Evolutionary conservation across 306 rosid species (phyloP), one percentile per base, ranked within the genome.

Genomic region (Sesbania bispinosa): DNA sequence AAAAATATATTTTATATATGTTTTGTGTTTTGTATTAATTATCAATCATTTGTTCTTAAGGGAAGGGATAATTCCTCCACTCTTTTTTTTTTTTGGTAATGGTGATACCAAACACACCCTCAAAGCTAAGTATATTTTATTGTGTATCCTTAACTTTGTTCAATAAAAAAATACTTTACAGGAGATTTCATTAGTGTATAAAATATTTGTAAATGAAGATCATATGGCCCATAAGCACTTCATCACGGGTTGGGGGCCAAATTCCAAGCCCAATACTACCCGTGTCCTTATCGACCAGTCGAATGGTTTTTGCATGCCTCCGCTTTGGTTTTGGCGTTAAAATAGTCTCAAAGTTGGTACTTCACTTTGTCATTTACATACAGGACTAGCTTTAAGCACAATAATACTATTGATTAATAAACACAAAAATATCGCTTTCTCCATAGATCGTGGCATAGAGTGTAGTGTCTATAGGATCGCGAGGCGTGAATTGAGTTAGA

Each of bases 351-450:
- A 47, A 73, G 62, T 62, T 15, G 74, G 69, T 24, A 38, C 45
- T 62, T 62, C 57, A 50, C 67, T 64, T 57, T 63, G 80, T 30
- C 75, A 58, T 48, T 46, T 20, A 39, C 68, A 39, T 9, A 18
- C 9, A 20, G 13, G 39, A 15, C 57, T 16, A 39, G 19, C 57
- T 73, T 55, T 54, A 15, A 55, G 42, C 57, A 53, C 20, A 18
- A 24, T 23, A 67, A 55, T 2, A 24, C 38, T 3, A 26, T 35
- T 62, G 4, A 36, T 3, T 14, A 43, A 52, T 35, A 8, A 52
- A 43, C 61, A 64, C 42, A 43, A 41, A n/a, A 18, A 61, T 8
- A 15, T 41, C 57, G 33, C 50, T 65, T 65, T 65, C 81, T 42
- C 14, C 35, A n/a, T 32, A 7, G 38, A 72, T 59, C 7, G 6